Evolutionary conservation across 169 alveolate species (phyloP).

Genomic region (Cryptosporidium muris): DNA sequence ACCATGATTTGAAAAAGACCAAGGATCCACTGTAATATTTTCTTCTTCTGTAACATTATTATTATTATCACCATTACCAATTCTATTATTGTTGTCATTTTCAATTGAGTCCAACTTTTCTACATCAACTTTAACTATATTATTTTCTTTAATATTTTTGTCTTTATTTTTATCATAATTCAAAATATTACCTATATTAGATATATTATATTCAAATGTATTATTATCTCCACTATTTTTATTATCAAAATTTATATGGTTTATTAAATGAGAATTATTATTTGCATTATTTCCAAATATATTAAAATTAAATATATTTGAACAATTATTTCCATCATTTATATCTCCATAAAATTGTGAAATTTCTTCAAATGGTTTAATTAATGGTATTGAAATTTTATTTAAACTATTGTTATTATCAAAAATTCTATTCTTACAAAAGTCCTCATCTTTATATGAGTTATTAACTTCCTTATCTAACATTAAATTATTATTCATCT

Average conservation of each 20-base stretch:
- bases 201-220: background rate
- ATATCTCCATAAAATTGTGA: background rate
- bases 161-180: constrained; percentile 20
- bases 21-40: too few species aligned
- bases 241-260: background rate
- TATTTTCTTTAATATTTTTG: background rate
- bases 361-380: too few species aligned
- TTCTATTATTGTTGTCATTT: background rate
- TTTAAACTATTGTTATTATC: too few species aligned
- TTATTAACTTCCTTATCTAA: too few species aligned
- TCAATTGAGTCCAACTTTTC: background rate
- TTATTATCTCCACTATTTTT: background rate
- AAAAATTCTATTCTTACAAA: too few species aligned
- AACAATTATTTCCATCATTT: constrained; percentile 9
- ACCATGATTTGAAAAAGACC: too few species aligned
- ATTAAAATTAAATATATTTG: constrained; percentile 39
- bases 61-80: background rate
- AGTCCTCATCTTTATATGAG: too few species aligned
- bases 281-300: constrained; percentile 17
- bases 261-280: constrained; percentile 12
- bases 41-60: constrained; percentile 10
- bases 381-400: too few species aligned
- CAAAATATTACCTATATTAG: background rate
- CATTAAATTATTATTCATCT: too few species aligned
- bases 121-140: background rate